These are phyloP conservation scores for Oryza punctata DNA, from an alignment of 176 grass and related monocot species.

Conservation along the genomic window DNA sequence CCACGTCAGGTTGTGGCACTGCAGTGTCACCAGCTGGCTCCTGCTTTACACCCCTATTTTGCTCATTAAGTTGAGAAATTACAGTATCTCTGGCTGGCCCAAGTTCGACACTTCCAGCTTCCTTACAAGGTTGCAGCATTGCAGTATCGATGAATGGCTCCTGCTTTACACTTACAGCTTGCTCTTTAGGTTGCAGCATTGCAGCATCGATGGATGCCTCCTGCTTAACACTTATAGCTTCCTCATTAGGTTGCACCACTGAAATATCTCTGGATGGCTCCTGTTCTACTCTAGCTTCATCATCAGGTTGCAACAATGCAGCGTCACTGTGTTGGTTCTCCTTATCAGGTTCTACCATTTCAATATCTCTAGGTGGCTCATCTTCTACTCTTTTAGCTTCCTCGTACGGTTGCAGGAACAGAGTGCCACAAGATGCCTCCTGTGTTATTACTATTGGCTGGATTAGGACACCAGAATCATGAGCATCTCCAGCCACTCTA, in stretches of 20 bases:
- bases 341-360: background rate
- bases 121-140: background rate
- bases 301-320: constrained; percentile 1
- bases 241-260: background rate
- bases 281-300: constrained; percentile 12
- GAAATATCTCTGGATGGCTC: background rate
- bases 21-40: background rate
- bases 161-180: constrained; percentile 21
- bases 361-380: constrained; percentile 10
- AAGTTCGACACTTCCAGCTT: background rate
- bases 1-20: background rate
- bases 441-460: constrained; percentile 11
- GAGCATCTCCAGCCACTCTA: constrained; percentile 32
- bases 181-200: background rate
- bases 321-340: background rate
- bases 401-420: constrained; percentile 13
- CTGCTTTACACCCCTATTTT: constrained; percentile 6
- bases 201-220: background rate
- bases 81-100: constrained; percentile 20
- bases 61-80: background rate
- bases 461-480: constrained; percentile 28
- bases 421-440: background rate
- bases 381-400: background rate
- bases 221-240: constrained; percentile 1
- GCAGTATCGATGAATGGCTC: background rate